Evolutionary conservation across 1,139 yeast species (phyloP), one percentile per base, ranked within the genome.

Genomic region (Ogataea hybrid): DNA sequence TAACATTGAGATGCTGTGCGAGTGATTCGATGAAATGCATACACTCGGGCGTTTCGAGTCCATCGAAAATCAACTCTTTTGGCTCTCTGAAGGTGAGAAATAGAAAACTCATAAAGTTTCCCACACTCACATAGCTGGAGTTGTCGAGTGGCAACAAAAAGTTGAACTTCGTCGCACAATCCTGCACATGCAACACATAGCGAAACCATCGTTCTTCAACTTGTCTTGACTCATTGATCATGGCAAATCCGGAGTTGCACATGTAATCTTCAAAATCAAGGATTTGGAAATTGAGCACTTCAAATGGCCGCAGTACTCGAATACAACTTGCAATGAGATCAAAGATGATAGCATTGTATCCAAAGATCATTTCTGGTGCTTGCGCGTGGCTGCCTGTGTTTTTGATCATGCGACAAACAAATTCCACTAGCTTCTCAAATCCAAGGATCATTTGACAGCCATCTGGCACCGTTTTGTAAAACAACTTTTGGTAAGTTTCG

Each of bases 121-220:
- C 47, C 20, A 50, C 46, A 11, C 44, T 14, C 7, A 25, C 21
- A 28, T 25, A 37, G 17, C 41, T 43, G 7, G 48, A 41, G 25
- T 41, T 41, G 15, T 48, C 47, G 21, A 50, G 20, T 10, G 54
- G 54, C 3, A 43, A n/a, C 37, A 50, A 12, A 21, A 50, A 50
- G 30, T 49, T 50, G 38, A 37, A 50, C n/a, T 32, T 22, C 2
- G 52, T 48, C 9, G 39, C 42, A 28, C 27, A 20, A 17, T 50
- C 54, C 31, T 49, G 52, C 3, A 50, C 11, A 32, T 49, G 52
- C 16, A 50, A 27, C 15, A 46, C 38, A 29, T 43, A 50, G 15
- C 40, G 32, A 34, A 38, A 50, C 16, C 35, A 28, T n/a, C 38
- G 33, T 30, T 45, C 50, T 41, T 47, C 51, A 21, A 5, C 28